phyloP scores from a whole-genome alignment of 1,139 yeast genomes.

The Suhomyces wounanorum region DNA sequence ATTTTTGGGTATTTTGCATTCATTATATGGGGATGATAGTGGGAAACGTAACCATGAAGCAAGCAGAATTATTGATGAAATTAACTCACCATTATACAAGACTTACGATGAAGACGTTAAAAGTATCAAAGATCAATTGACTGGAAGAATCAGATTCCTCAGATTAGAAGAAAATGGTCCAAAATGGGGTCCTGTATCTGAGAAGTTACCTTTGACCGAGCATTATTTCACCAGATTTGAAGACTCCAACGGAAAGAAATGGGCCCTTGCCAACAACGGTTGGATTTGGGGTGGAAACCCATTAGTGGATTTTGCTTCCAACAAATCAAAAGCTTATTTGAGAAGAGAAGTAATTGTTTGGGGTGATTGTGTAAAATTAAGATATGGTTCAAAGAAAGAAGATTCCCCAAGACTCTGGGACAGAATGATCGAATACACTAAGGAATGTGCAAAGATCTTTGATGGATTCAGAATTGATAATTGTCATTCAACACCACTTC shows the following conservation, averaged over 20 bases:
- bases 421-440: constrained; percentile 78
- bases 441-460: constrained; percentile 72
- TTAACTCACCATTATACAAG: constrained; percentile 73
- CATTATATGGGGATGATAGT: constrained; percentile 36
- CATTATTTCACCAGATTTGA: constrained; percentile 80
- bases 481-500: constrained; percentile 94
- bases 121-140: constrained; percentile 66
- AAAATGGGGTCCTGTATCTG: constrained; percentile 62
- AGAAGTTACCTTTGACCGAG: constrained; percentile 68
- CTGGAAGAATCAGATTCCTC: constrained; percentile 72
- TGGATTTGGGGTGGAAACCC: constrained; percentile 99
- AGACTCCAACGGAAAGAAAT: constrained; percentile 51
- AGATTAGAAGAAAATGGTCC: constrained; percentile 84
- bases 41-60: constrained; percentile 46
- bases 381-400: constrained; percentile 74
- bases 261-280: constrained; percentile 91
- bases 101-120: constrained; percentile 72
- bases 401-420: constrained; percentile 92
- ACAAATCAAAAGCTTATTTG: constrained; percentile 74
- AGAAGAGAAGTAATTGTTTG: constrained; percentile 93
- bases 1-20: constrained; percentile 48
- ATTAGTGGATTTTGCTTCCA: constrained; percentile 86
- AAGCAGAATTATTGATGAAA: constrained; percentile 63
- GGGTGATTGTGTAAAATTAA: constrained; percentile 94
- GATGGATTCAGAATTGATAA: constrained; percentile 93